Evolutionary conservation across 2,329 filamentous ascomycete species (phyloP).

Genomic region (Hypoxylon sp.): DNA sequence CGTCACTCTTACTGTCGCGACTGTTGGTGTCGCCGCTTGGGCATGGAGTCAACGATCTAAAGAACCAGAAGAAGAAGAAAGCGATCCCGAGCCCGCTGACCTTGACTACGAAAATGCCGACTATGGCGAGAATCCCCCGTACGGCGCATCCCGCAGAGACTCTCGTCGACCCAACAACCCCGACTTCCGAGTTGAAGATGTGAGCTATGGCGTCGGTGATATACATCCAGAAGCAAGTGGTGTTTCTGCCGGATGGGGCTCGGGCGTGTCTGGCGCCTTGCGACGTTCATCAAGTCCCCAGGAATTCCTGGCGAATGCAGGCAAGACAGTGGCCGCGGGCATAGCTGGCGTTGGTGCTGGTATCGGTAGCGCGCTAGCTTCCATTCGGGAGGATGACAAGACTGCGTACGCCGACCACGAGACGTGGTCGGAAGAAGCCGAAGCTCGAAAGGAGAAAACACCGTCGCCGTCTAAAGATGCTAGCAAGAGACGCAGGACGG

Average conservation of each 20-base stretch:
- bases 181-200: conserved; percentile 51
- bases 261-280: conserved; percentile 82
- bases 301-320: conserved; percentile 85
- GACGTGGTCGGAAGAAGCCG: conserved; percentile 91
- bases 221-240: conserved; percentile 47
- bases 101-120: conserved; percentile 60
- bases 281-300: conserved; percentile 86
- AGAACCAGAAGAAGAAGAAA: conserved; percentile 72
- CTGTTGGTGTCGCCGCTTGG: conserved; percentile 88
- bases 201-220: conserved; percentile 53
- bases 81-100: conserved; percentile 60
- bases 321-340: conserved; percentile 81
- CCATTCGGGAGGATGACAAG: conserved; percentile 85
- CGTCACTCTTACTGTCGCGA: conserved; percentile 86
- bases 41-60: conserved; percentile 89
- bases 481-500: conserved; percentile 71
- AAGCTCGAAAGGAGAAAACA: conserved; percentile 65
- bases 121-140: conserved; percentile 61
- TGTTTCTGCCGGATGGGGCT: conserved; percentile 68
- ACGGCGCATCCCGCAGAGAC: conserved; percentile 53
- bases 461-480: conserved; percentile 46
- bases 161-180: conserved; percentile 49
- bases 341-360: conserved; percentile 84
- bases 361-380: conserved; percentile 81
- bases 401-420: conserved; percentile 85